phyloP scores from a whole-genome alignment of 352 stramenopile genomes.

The Thalassiosira allenii region DNA sequence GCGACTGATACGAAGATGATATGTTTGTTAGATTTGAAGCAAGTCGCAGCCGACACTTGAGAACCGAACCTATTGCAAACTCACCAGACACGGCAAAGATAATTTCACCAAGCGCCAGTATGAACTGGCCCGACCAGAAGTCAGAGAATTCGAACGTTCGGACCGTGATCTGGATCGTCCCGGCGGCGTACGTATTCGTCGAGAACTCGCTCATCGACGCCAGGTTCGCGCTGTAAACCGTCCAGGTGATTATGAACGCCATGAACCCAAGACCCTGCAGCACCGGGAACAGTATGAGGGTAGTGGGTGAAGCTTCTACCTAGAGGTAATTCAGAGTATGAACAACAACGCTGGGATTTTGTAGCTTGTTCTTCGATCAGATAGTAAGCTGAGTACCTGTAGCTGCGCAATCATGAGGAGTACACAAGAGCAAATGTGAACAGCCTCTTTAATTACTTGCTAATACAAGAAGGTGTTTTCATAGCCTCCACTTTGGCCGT shows the following conservation, averaged over 20 bases:
- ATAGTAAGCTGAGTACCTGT: too few relatives aligned
- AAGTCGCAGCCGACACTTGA: too few relatives aligned
- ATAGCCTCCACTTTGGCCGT: too few relatives aligned
- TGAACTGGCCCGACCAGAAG: conserved; percentile 94
- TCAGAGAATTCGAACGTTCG: conserved; percentile 67
- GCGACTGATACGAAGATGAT: conserved; percentile 43
- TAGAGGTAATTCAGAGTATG: too few relatives aligned
- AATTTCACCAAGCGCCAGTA: conserved; percentile 95
- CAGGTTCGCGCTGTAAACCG: conserved; percentile 82
- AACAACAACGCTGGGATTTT: too few relatives aligned
- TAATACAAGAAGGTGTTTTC: too few relatives aligned
- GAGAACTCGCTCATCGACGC: conserved; percentile 82
- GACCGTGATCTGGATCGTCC: neutral
- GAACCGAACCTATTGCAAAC: conserved; percentile 37
- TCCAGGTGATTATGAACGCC: conserved; percentile 78
- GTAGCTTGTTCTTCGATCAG: too few relatives aligned
- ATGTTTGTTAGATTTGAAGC: too few relatives aligned
- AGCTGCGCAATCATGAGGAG: too few relatives aligned
- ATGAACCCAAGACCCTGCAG: conserved; percentile 84
- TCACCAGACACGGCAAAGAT: conserved; percentile 90
- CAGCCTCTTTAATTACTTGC: too few relatives aligned
- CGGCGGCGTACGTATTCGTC: conserved; percentile 23
- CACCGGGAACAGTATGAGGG: conserved; percentile 86
- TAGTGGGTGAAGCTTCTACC: too few relatives aligned
- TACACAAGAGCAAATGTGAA: too few relatives aligned